These are phyloP conservation scores for Fistulinella prunicolor DNA, from an alignment of 768 basidiomycete genomes.

Conservation along the genomic window DNA sequence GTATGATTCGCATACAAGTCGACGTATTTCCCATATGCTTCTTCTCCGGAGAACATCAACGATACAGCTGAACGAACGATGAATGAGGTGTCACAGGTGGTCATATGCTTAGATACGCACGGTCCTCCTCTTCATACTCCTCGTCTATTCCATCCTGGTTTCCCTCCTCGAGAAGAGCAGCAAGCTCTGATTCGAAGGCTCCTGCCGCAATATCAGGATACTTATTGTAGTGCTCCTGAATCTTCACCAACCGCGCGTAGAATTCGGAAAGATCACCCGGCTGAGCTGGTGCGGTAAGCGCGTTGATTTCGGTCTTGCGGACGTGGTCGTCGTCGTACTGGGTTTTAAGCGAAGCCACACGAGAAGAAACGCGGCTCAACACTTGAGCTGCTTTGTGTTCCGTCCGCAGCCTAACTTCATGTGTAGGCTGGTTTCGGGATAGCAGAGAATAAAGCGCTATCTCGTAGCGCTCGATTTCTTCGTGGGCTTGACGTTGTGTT, in stretches of 20 bases:
- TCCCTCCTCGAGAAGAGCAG: conserved; percentile 74
- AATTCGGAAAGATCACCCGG: conserved; percentile 87
- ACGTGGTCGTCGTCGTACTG: conserved; percentile 77
- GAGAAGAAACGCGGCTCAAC: conserved; percentile 76
- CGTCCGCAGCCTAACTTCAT: conserved; percentile 64
- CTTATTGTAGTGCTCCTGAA: conserved; percentile 95
- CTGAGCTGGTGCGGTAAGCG: conserved; percentile 55
- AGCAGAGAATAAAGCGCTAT: conserved; percentile 82
- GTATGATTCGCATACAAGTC: conserved; percentile 89
- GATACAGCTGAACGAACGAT: conserved; percentile 56
- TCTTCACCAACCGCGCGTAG: conserved; percentile 91
- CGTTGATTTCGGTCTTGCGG: conserved; percentile 63
- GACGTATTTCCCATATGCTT: conserved; percentile 90
- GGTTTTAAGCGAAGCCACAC: conserved; percentile 60
- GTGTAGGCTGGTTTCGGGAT: conserved; percentile 58
- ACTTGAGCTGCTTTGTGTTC: conserved; percentile 91
- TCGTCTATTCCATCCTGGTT: conserved; percentile 67
- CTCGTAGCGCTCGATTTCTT: conserved; percentile 92
- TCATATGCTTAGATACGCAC: conserved; percentile 46
- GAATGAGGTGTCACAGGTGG: conserved; percentile 4
- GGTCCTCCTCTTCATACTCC: conserved; percentile 78
- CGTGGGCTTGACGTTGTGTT: conserved; percentile 91
- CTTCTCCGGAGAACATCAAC: conserved; percentile 93
- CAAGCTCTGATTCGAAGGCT: conserved; percentile 81
- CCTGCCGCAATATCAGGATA: conserved; percentile 87